These are phyloP conservation scores for Grosmannia clavigera DNA, from an alignment of 2,329 filamentous ascomycete species.

Conservation along the genomic window DNA sequence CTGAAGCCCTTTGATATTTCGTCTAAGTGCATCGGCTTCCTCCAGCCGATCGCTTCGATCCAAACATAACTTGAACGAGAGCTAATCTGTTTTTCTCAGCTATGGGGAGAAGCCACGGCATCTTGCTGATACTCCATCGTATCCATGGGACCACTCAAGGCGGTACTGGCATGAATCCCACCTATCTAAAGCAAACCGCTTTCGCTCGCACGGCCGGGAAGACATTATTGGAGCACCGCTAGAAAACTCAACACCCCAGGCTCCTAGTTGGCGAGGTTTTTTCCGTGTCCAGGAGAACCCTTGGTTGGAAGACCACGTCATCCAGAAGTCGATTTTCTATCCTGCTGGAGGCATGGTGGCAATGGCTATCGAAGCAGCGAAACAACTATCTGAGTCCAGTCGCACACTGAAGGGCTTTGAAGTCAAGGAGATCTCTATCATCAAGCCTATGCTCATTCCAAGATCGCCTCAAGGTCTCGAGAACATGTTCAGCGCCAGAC, in stretches of 20 bases:
- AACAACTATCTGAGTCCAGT: conserved; percentile 13
- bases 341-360: conserved; percentile 24
- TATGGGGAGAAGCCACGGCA: background rate
- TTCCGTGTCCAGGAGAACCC: conserved; percentile 26
- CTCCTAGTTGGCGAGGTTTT: conserved; percentile 31
- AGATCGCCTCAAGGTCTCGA: conserved; percentile 28
- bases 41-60: background rate
- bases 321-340: conserved; percentile 23
- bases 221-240: conserved; percentile 17
- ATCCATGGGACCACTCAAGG: conserved; percentile 27
- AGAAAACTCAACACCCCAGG: conserved; percentile 15
- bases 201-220: conserved; percentile 16
- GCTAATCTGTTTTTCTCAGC: background rate
- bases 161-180: conserved; percentile 26
- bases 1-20: background rate
- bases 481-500: conserved; percentile 32
- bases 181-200: conserved; percentile 18
- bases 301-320: conserved; percentile 34
- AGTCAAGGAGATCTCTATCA: conserved; percentile 10
- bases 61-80: background rate
- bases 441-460: conserved; percentile 14
- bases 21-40: background rate
- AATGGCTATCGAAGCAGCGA: conserved; percentile 26
- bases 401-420: conserved; percentile 7
- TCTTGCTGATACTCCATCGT: conserved; percentile 25